phyloP scores from a whole-genome alignment of 257 asterid genomes.

The Thymus quinquecostatus region DNA sequence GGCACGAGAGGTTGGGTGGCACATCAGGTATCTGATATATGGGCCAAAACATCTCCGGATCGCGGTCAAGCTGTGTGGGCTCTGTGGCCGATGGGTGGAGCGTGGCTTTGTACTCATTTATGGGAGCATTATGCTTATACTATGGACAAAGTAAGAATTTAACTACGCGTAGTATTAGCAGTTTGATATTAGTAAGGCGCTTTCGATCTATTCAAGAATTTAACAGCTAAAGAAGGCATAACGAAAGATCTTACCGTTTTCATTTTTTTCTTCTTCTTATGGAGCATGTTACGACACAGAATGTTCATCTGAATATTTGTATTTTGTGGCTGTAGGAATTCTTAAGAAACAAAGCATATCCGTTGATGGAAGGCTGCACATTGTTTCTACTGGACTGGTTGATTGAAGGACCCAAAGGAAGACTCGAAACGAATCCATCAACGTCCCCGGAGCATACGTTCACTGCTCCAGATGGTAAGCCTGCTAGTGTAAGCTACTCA shows the following conservation, averaged over 20 bases:
- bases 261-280: background rate
- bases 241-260: background rate
- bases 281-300: background rate
- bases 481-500: conserved; percentile 77
- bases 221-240: conserved; percentile 12
- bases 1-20: conserved; percentile 83
- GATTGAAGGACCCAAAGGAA: conserved; percentile 57
- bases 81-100: conserved; percentile 88
- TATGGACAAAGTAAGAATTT: conserved; percentile 61
- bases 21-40: conserved; percentile 78
- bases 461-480: conserved; percentile 70
- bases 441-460: conserved; percentile 82
- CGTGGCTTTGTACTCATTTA: conserved; percentile 83
- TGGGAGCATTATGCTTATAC: conserved; percentile 84
- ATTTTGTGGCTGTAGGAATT: conserved; percentile 46
- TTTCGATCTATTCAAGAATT: background rate
- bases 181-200: conserved; percentile 3
- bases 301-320: conserved; percentile 7
- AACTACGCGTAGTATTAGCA: background rate
- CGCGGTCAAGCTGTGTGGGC: conserved; percentile 69
- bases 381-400: conserved; percentile 78
- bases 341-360: conserved; percentile 60
- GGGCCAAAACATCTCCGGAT: conserved; percentile 84
- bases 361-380: conserved; percentile 71
- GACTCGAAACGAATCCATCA: conserved; percentile 83